Conservation (phyloP, 768 basidiomycete species). For the Myochromella boudieri region DNA sequence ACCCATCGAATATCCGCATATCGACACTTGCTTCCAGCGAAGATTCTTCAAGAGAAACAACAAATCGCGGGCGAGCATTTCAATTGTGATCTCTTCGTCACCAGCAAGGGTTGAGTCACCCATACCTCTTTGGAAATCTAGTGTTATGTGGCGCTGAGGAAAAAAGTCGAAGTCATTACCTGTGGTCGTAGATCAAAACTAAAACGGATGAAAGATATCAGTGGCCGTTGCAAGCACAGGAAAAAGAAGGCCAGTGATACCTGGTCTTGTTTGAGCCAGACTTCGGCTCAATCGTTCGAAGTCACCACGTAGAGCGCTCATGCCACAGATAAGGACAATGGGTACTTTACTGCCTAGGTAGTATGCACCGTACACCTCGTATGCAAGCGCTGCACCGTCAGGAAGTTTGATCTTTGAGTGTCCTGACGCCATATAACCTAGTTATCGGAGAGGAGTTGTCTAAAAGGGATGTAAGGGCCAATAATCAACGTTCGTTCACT, state of each 20-base stretch:
- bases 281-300: constrained; percentile 33
- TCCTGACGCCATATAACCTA: constrained; percentile 20
- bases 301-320: constrained; percentile 39
- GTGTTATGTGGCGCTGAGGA: neutral
- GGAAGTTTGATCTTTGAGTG: constrained; percentile 29
- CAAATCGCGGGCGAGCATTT: constrained; percentile 45
- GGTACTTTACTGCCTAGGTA: constrained; percentile 31
- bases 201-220: neutral
- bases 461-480: neutral
- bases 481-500: neutral
- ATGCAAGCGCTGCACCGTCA: constrained; percentile 44
- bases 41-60: constrained; percentile 35
- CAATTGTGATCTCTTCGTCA: constrained; percentile 41
- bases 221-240: neutral
- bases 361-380: constrained; percentile 41
- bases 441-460: neutral
- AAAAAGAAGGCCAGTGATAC: constrained; percentile 20
- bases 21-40: constrained; percentile 39
- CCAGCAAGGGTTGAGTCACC: constrained; percentile 38
- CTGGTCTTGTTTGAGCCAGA: constrained; percentile 37
- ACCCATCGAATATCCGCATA: constrained; percentile 55
- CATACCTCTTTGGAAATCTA: constrained; percentile 35
- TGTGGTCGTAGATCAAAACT: constrained; percentile 49
- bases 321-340: constrained; percentile 42
- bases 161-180: constrained; percentile 16